Evolutionary conservation across 2,329 filamentous ascomycete genomes (phyloP), one percentile per base, ranked within the genome.

Genomic region (Trichoderma brevicompactum): DNA sequence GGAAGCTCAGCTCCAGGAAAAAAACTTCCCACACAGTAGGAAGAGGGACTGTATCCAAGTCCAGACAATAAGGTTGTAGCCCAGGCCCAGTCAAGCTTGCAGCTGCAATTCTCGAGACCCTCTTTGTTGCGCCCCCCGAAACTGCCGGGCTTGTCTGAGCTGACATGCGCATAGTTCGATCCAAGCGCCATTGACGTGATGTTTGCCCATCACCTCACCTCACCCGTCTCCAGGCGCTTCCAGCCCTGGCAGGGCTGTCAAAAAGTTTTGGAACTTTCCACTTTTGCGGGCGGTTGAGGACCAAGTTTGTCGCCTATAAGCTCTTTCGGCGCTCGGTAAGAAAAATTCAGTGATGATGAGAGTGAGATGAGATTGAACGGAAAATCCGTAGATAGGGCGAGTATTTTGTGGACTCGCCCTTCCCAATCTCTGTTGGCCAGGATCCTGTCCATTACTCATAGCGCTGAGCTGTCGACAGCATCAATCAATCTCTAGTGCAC

Each of bases 121-220:
- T 34, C 28, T 34, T 13, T 13, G 15, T 17, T 34, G 38, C n/a
- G 32, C 40, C 46, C n/a, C 41, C 60, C 60, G 60, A 63, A 54
- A 63, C 8, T 38, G 49, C 60, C 60, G 60, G 23, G 49, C 17
- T 38, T 54, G 40, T 46, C 12, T 46, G 60, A 12, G 32, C 60
- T 63, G 60, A 63, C 34, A 60, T 50, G 7, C 43, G 46, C 43
- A 60, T 49, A 41, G 56, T 60, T 50, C 44, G 56, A 46, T 44
- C 17, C 7, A n/a, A 28, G 49, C 60, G 60, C 60, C 60, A 63
- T 54, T 63, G 60, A 63, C 60, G 60, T 63, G 49, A 63, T 63
- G 40, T 54, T 53, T n/a, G 15, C 10, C 19, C 13, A 15, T 41
- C 36, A 40, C 19, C 46, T 34, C 58, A 50, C 48, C 58, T 46